A percentile compares a stretch with the other conserved stretches of the same genome.
phyloP scores from a whole-genome alignment of 23 red algal genomes.

The Cyanidiococcus yangmingshanensis region DNA sequence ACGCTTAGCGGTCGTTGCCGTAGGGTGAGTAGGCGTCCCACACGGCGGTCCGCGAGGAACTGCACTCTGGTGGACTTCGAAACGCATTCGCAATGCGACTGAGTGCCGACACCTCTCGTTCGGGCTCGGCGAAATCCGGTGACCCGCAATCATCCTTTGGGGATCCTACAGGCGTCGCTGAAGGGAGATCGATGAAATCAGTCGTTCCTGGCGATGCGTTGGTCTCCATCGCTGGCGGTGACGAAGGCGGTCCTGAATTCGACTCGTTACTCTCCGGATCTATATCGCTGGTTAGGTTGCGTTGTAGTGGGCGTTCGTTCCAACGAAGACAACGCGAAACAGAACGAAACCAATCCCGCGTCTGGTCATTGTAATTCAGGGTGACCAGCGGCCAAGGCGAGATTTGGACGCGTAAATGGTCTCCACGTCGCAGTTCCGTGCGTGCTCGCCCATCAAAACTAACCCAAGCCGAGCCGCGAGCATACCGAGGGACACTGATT shows the following conservation, averaged over 20 bases:
- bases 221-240: not conserved
- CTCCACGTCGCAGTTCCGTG: conserved; percentile 74
- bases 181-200: not conserved
- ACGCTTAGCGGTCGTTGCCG: too few relatives aligned
- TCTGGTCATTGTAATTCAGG: conserved; percentile 85
- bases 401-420: conserved; percentile 72
- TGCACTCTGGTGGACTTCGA: not conserved
- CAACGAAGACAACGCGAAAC: conserved; percentile 26
- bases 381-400: conserved; percentile 84
- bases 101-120: not conserved
- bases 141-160: not conserved
- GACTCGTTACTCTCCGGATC: not conserved
- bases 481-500: conserved; percentile 60
- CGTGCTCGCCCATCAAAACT: conserved; percentile 89
- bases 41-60: not conserved
- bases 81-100: not conserved
- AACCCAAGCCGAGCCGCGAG: conserved; percentile 80
- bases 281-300: not conserved
- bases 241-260: not conserved
- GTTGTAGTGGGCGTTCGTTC: conserved; percentile 7
- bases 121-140: not conserved
- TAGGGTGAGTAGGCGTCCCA: not conserved
- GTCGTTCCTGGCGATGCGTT: not conserved
- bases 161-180: not conserved
- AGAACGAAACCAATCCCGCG: conserved; percentile 89